These are phyloP conservation scores for Fusarium cicatricum DNA, from an alignment of 2,329 filamentous ascomycete species.

Conservation along the genomic window DNA sequence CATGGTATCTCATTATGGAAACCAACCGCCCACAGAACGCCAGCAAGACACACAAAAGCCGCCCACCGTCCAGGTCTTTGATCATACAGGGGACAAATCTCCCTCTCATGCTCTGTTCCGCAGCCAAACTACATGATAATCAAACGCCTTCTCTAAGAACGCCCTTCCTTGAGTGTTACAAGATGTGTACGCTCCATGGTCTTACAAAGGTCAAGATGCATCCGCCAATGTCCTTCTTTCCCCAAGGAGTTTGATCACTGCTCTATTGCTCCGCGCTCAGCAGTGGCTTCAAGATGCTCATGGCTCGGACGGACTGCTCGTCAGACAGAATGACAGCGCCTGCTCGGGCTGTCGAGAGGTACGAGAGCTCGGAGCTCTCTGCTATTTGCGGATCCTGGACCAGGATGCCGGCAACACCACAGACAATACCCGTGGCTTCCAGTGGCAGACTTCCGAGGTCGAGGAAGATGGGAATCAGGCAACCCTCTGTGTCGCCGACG, in stretches of 20 bases:
- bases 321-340: constrained; percentile 88
- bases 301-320: constrained; percentile 75
- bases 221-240: not conserved
- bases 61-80: constrained; percentile 3
- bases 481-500: constrained; percentile 76
- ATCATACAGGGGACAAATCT: constrained; percentile 8
- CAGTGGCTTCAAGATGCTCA: constrained; percentile 71
- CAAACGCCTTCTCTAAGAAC: constrained; percentile 27
- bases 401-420: constrained; percentile 85
- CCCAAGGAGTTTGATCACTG: not conserved
- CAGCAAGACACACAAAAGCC: constrained; percentile 22
- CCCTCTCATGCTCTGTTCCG: not conserved
- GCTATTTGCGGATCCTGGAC: constrained; percentile 72
- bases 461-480: constrained; percentile 85
- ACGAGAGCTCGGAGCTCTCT: constrained; percentile 79
- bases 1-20: constrained; percentile 40
- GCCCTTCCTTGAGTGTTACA: constrained; percentile 11
- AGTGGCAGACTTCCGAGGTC: constrained; percentile 82
- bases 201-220: constrained; percentile 17
- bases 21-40: constrained; percentile 31
- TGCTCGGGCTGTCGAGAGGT: constrained; percentile 86
- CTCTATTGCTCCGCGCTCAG: constrained; percentile 48
- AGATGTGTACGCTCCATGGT: constrained; percentile 16
- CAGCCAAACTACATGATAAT: constrained; percentile 14
- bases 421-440: constrained; percentile 94